Evolutionary conservation across 2,329 filamentous ascomycete species (phyloP), one percentile per base, ranked within the genome.

Genomic region (Ceratocystis lukuohia): DNA sequence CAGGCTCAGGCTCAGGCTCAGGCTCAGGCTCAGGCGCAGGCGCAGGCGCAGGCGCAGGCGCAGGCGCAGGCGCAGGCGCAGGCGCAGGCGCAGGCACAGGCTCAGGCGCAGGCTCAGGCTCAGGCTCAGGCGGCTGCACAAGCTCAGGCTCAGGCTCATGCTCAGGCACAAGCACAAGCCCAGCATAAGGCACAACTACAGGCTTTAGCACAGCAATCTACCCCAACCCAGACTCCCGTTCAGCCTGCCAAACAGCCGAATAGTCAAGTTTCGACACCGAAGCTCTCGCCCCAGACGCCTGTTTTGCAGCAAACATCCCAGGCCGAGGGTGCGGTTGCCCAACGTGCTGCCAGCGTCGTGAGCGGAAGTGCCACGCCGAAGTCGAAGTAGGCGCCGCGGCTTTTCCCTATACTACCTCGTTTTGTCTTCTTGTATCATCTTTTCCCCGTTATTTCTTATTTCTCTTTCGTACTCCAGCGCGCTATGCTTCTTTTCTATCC

Each of bases 301-400:
- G 41, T 56, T 2, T 46, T 63, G 22, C 56, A 56, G 22, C 57
- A 63, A 25, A 33, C 66, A 10, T 25, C 61, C 6, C 61, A 62
- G n/a, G 33, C 33, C 15, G 59, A 66, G 48, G 62, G 57, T 44
- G 50, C 33, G n/a, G 50, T 41, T 7, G 46, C 57, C 3, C 48
- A 64, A 15, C 62, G 69, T 25, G 70, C 70, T n/a, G 70, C 71
- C 46, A 74, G 76, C 46, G 74, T 77, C 65, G 70, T 75, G 15
- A 78, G 76, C 53, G 74, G 75, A 48, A 78, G 76, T 50, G 76
- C 75, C 45, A 77, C 76, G 7, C 76, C 76, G 20, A 62, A 62
- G 41, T 33, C 59, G n/a, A 68, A 65, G 48, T 64, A 56, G 56
- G 37, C 20, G 17, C n/a, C 8, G 10, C 7, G 10, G 6, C 33